Percentiles rank a stretch among this genome's conserved stretches.
phyloP scores from a whole-genome alignment of 1,284 basidiomycete genomes.

The Cystobasidiaceae sp. region DNA sequence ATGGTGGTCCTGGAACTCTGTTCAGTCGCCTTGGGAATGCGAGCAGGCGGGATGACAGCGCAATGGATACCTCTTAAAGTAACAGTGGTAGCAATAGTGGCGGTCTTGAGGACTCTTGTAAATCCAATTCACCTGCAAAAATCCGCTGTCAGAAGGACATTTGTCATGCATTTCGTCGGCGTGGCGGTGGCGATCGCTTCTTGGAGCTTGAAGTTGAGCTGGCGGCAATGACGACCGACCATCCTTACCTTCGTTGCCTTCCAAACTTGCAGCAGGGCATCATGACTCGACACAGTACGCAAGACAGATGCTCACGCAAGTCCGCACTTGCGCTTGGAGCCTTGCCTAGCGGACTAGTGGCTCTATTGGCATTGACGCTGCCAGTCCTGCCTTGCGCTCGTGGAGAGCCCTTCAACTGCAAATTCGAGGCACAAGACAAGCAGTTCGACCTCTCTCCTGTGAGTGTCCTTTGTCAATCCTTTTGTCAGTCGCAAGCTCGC shows the following conservation, averaged over 20 bases:
- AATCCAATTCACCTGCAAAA: background rate
- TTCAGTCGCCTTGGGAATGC: background rate
- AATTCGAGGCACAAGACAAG: slow-evolving; percentile 7
- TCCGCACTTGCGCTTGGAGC: background rate
- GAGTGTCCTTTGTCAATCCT: background rate
- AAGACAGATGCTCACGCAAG: too few species aligned
- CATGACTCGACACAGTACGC: too few species aligned
- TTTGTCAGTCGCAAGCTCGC: background rate
- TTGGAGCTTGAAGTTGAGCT: too few species aligned
- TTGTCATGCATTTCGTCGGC: background rate
- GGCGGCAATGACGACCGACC: too few species aligned
- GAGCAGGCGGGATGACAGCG: background rate
- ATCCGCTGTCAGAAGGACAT: background rate
- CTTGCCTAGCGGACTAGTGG: background rate
- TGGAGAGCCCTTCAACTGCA: slow-evolving; percentile 25
- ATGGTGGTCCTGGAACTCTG: too few species aligned
- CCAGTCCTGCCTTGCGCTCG: background rate
- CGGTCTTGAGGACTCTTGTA: too few species aligned
- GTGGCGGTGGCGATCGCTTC: background rate
- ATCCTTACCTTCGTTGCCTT: too few species aligned
- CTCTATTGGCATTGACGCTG: background rate
- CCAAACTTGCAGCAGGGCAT: too few species aligned
- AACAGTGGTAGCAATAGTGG: too few species aligned
- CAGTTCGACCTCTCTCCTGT: slow-evolving; percentile 28
- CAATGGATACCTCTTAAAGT: background rate